Evolutionary conservation across 352 stramenopile genomes (phyloP).

Genomic region (Globisporangium carolinianum): DNA sequence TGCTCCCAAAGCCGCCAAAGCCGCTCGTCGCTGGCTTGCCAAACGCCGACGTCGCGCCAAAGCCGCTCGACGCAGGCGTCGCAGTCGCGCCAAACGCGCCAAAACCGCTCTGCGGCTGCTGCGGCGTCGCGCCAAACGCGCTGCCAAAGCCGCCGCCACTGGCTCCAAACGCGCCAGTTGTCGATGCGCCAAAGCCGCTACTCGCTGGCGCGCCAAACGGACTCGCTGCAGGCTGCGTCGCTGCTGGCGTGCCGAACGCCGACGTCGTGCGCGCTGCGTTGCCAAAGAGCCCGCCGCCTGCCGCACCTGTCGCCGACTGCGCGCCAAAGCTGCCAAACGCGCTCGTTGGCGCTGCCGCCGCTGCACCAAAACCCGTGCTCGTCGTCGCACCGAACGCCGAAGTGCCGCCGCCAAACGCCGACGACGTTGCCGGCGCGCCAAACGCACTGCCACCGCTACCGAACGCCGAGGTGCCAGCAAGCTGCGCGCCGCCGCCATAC

Average conservation of each 20-base stretch:
- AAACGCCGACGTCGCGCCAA: constrained; percentile 34
- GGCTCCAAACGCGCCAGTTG: constrained; percentile 16
- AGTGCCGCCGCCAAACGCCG: constrained; percentile 15
- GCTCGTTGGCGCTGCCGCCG: constrained; percentile 17
- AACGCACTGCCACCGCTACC: constrained; percentile 19
- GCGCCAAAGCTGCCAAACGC: constrained; percentile 49
- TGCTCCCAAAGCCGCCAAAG: constrained; percentile 47
- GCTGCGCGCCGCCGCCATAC: constrained; percentile 16
- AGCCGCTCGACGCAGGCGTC: background rate
- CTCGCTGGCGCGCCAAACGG: constrained; percentile 15
- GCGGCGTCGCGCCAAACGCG: too few relatives aligned
- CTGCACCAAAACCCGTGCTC: constrained; percentile 27
- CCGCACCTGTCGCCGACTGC: constrained; percentile 19
- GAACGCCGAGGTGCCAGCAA: constrained; percentile 39
- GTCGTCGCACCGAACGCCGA: constrained; percentile 34
- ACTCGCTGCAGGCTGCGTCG: background rate
- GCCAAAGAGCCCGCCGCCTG: constrained; percentile 22
- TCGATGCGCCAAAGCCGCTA: constrained; percentile 34
- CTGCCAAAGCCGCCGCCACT: constrained; percentile 19
- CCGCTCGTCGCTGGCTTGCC: constrained; percentile 32
- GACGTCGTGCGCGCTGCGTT: constrained; percentile 10
- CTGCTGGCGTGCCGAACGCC: background rate
- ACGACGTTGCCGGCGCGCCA: constrained; percentile 24
- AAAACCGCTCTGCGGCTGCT: constrained; percentile 25
- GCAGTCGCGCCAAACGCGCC: constrained; percentile 30